phyloP scores from a whole-genome alignment of 306 rosid species.

The Arachis hypogaea region DNA sequence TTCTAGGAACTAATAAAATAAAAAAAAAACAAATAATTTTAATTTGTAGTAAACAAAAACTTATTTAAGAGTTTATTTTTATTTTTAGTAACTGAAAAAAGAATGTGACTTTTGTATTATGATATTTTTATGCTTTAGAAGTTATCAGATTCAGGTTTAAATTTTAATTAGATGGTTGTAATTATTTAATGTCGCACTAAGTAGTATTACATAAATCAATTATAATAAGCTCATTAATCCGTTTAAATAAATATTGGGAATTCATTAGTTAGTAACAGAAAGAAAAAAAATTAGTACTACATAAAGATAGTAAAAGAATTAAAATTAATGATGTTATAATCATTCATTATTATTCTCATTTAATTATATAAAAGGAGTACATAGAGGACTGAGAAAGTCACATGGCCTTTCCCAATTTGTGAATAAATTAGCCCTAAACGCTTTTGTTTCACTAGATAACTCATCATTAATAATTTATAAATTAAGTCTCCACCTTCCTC shows the following conservation, averaged over 20 bases:
- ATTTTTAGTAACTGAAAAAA: not conserved
- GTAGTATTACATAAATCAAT: too few relatives aligned
- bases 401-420: constrained; percentile 11
- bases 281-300: not conserved
- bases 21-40: too few relatives aligned
- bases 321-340: not conserved
- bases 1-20: too few relatives aligned
- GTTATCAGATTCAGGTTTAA: not conserved
- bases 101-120: not conserved
- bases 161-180: too few relatives aligned
- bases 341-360: not conserved
- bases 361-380: too few relatives aligned
- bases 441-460: not conserved
- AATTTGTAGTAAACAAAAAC: too few relatives aligned
- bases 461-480: not conserved
- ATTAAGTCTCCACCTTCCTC: not conserved
- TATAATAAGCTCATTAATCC: too few relatives aligned
- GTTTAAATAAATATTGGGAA: too few relatives aligned
- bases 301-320: not conserved
- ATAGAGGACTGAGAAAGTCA: constrained; percentile 16
- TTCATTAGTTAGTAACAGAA: too few relatives aligned
- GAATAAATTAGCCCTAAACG: not conserved
- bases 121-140: not conserved
- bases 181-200: too few relatives aligned
- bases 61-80: too few relatives aligned